These are phyloP conservation scores for Hirsutella thompsonii DNA, from an alignment of 2,329 filamentous ascomycete species.

Conservation along the genomic window DNA sequence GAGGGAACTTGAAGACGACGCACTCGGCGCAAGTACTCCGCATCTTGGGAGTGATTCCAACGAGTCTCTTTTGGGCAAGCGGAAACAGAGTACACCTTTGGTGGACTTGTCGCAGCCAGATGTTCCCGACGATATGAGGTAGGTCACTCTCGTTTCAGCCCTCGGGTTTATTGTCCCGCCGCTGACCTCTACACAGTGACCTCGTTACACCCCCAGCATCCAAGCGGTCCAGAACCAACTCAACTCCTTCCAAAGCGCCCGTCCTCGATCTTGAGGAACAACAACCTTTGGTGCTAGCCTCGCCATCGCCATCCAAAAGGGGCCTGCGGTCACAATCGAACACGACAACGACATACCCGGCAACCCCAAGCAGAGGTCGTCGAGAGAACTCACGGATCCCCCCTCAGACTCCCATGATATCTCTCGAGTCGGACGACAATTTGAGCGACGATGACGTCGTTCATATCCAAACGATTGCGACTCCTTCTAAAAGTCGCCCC, in stretches of 20 bases:
- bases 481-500: not conserved
- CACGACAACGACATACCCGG: constrained; percentile 1
- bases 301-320: constrained; percentile 12
- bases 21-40: not conserved
- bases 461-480: not conserved
- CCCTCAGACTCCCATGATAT: constrained; percentile 11
- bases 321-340: constrained; percentile 5
- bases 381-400: constrained; percentile 1
- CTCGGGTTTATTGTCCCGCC: not conserved
- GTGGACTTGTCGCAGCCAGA: not conserved
- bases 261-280: constrained; percentile 7
- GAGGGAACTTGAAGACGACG: constrained; percentile 11
- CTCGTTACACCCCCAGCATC: constrained; percentile 24
- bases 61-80: not conserved
- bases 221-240: constrained; percentile 20
- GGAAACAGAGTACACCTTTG: not conserved
- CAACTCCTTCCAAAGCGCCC: constrained; percentile 8
- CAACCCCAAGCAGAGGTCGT: constrained; percentile 2
- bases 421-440: constrained; percentile 20
- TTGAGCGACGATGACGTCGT: constrained; percentile 4
- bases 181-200: constrained; percentile 11
- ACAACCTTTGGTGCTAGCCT: constrained; percentile 7
- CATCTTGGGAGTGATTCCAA: not conserved
- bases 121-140: not conserved
- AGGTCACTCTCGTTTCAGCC: not conserved